A percentile compares a stretch with the other conserved stretches of the same genome.
These are phyloP conservation scores for Neophaeococcomyces aloes DNA, from an alignment of 2,329 filamentous ascomycete species.

Conservation along the genomic window DNA sequence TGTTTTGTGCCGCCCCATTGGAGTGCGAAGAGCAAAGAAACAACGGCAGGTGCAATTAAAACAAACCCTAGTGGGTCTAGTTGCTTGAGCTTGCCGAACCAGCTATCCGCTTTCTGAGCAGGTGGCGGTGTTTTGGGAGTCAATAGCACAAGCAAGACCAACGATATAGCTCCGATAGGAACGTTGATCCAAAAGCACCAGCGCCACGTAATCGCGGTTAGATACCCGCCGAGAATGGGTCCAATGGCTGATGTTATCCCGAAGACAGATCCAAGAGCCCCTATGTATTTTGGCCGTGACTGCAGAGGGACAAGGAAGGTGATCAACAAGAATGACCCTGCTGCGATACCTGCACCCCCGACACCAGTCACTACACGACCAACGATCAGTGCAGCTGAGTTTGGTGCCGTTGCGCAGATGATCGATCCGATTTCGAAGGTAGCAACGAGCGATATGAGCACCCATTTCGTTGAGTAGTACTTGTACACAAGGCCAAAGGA, in stretches of 20 bases:
- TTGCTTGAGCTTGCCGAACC: conserved; percentile 22
- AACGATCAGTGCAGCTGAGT: conserved; percentile 40
- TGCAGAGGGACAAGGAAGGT: conserved; percentile 36
- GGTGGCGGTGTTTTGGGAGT: conserved; percentile 29
- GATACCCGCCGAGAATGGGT: conserved; percentile 48
- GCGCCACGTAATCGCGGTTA: conserved; percentile 49
- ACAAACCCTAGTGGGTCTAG: conserved; percentile 27
- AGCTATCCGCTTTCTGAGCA: conserved; percentile 34
- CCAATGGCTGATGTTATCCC: conserved; percentile 44
- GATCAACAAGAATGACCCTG: conserved; percentile 39
- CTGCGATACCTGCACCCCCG: conserved; percentile 42
- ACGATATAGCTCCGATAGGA: conserved; percentile 29
- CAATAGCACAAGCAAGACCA: conserved; percentile 24
- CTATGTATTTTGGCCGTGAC: conserved; percentile 39
- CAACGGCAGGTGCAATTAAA: conserved; percentile 26
- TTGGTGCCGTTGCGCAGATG: conserved; percentile 41
- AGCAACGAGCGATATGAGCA: conserved; percentile 35
- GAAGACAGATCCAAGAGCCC: conserved; percentile 40
- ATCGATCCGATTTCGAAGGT: conserved; percentile 45
- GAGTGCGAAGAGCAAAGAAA: conserved; percentile 22
- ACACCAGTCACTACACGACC: conserved; percentile 43
- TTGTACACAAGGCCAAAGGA: conserved; percentile 38
- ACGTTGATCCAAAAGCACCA: conserved; percentile 52
- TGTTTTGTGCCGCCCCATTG: conserved; percentile 25
- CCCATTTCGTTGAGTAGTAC: conserved; percentile 37